Base-by-base conservation (phyloP, 164 flowering plant species). In the Paratinospora sagittata region DNA sequence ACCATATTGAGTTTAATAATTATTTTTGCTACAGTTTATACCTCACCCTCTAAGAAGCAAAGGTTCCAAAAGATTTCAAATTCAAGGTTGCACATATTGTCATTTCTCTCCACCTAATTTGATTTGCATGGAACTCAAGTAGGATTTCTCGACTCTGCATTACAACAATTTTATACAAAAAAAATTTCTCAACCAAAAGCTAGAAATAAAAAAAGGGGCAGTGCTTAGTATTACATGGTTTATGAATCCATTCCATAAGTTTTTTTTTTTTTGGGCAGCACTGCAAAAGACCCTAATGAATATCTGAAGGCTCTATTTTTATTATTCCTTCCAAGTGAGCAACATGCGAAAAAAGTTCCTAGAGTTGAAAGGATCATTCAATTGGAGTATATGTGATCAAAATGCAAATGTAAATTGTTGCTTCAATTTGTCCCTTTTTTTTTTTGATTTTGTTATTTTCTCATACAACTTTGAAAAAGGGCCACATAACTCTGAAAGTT, bases 401-500 rank as follows among this genome's bases (percentile, higher is more conserved):
- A 52, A 19, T 52, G 58, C 58, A 52, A 21, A 52, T 16, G 21
- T 39, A 52, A 52, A 52, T 52, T 52, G 58, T 52, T 52, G 58
- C 43, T 52, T 52, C 58, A 17, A 52, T 52, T 6, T 49, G 14
- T 4, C n/a, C 3, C 19, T 52, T 17, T 52, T 16, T 52, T 52
- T 52, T 52, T 16, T 52, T 52, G 16, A 1, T 52, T 52, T 10
- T 49, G 0, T 10, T 17, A 52, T 52, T 52, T 16, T 52, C n/a
- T 19, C 58, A 52, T 36, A 17, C 5, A 52, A 52, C 58, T 19
- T 47, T 9, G 68, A 72, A 72, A 58, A n/a, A n/a, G n/a, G n/a
- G n/a, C n/a, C n/a, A 27, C 70, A 82, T 79, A 74, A 57, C 66
- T 66, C 72, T 30, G 16, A 68, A 65, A 63, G 52, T 75, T 39